A percentile compares a stretch with the other conserved stretches of the same genome.
Evolutionary conservation across 345 rosid genomes (phyloP).

Genomic region (Eutrema japonicum): DNA sequence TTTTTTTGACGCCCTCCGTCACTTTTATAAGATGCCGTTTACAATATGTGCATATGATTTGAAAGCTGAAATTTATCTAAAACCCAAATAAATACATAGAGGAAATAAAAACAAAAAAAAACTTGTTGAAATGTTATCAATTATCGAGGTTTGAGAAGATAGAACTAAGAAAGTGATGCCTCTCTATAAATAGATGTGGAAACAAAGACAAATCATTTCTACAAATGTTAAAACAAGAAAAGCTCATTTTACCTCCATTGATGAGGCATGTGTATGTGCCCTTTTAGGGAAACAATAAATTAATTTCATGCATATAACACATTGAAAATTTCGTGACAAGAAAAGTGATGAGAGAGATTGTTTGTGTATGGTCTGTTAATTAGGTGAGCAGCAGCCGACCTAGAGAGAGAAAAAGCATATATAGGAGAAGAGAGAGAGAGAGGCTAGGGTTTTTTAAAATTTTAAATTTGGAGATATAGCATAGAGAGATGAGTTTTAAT

Average conservation of each 20-base stretch:
- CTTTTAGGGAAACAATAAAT: conserved; percentile 46
- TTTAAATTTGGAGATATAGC: conserved; percentile 20
- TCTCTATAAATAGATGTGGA: conserved; percentile 42
- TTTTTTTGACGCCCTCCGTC: neutral
- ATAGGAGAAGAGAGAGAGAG: conserved; percentile 19
- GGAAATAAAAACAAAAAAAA: neutral
- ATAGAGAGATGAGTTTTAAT: conserved; percentile 28
- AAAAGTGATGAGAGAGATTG: conserved; percentile 35
- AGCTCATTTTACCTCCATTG: conserved; percentile 43
- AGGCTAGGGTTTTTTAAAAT: conserved; percentile 36
- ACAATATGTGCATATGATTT: neutral
- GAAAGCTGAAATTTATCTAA: conserved; percentile 3
- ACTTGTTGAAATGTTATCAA: neutral
- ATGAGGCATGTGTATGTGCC: conserved; percentile 47
- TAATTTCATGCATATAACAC: conserved; percentile 37
- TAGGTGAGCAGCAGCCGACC: conserved; percentile 66
- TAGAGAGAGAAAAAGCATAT: conserved; percentile 46
- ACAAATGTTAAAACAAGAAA: conserved; percentile 42
- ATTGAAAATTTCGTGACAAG: conserved; percentile 28
- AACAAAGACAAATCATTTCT: conserved; percentile 38
- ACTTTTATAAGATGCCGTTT: conserved; percentile 23
- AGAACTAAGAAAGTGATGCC: conserved; percentile 35
- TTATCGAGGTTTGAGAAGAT: conserved; percentile 37
- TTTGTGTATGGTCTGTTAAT: conserved; percentile 47
- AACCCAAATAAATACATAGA: neutral